Conservation (phyloP, 768 basidiomycete species). For the Kwoniella shandongensis region DNA sequence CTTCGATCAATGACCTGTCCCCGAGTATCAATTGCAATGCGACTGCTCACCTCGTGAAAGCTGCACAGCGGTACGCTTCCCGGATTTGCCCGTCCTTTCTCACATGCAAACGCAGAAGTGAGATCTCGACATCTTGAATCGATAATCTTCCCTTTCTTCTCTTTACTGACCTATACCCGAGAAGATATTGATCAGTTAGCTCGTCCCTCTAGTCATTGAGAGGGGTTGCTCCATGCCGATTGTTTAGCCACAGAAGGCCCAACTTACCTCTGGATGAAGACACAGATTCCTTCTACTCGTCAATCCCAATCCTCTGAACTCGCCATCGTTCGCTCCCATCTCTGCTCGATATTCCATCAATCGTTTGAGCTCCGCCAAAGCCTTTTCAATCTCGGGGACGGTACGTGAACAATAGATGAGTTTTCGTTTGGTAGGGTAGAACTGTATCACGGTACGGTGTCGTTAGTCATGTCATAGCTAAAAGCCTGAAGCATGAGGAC, state of each 20-base stretch:
- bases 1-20: not conserved
- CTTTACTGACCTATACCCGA: slow-evolving; percentile 73
- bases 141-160: slow-evolving; percentile 97
- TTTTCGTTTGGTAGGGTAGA: slow-evolving; percentile 86
- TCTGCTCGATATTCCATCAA: slow-evolving; percentile 84
- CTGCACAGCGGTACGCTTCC: slow-evolving; percentile 87
- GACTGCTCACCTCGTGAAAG: slow-evolving; percentile 82
- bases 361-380: slow-evolving; percentile 88
- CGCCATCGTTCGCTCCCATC: slow-evolving; percentile 66
- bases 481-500: too few species aligned
- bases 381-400: slow-evolving; percentile 99
- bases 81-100: slow-evolving; percentile 79
- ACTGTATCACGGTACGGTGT: too few species aligned
- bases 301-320: slow-evolving; percentile 83
- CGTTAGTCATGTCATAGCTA: too few species aligned
- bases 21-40: not conserved
- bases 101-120: slow-evolving; percentile 77
- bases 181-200: too few species aligned
- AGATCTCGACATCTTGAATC: slow-evolving; percentile 96
- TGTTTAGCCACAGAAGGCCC: too few species aligned
- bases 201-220: too few species aligned
- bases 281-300: slow-evolving; percentile 96
- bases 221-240: too few species aligned
- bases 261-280: slow-evolving; percentile 80
- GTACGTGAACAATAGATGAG: slow-evolving; percentile 99